Evolutionary conservation across 371 early-diverging fungal species (phyloP).

Genomic region (Mortierella sp.): DNA sequence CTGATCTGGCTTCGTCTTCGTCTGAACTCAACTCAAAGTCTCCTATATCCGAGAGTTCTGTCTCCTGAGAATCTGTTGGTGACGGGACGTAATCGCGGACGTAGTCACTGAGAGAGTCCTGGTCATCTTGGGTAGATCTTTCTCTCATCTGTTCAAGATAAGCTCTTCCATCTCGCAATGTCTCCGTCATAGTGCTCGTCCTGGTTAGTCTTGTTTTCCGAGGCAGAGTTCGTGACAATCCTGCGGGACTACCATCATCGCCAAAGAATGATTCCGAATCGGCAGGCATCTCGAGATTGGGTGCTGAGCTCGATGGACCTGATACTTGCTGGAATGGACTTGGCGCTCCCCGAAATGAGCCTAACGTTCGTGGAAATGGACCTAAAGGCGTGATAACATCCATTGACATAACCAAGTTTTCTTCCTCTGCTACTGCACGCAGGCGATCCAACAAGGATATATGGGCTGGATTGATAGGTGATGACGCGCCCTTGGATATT

Average conservation of each 20-base stretch:
- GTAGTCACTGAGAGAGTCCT: conserved; percentile 4
- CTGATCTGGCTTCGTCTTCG: too few relatives aligned
- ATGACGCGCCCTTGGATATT: neutral
- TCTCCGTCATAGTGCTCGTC: conserved; percentile 30
- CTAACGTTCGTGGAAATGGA: too few relatives aligned
- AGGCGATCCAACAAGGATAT: conserved; percentile 22
- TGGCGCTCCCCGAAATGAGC: too few relatives aligned
- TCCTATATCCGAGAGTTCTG: too few relatives aligned
- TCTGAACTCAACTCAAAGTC: too few relatives aligned
- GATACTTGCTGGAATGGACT: too few relatives aligned
- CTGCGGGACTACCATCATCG: neutral
- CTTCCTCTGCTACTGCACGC: conserved; percentile 23
- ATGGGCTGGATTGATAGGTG: conserved; percentile 3
- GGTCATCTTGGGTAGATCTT: too few relatives aligned
- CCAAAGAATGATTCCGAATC: neutral
- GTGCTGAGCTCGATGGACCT: too few relatives aligned
- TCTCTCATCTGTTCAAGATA: conserved; percentile 19
- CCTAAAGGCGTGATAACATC: too few relatives aligned
- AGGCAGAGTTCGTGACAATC: conserved; percentile 8
- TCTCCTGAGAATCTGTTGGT: neutral
- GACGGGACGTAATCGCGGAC: neutral
- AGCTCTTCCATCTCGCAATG: conserved; percentile 32
- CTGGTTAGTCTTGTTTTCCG: conserved; percentile 23
- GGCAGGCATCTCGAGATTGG: too few relatives aligned
- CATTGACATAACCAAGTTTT: neutral